Base-by-base conservation (phyloP, 2,329 filamentous ascomycete species). In the Fusarium albidum region DNA sequence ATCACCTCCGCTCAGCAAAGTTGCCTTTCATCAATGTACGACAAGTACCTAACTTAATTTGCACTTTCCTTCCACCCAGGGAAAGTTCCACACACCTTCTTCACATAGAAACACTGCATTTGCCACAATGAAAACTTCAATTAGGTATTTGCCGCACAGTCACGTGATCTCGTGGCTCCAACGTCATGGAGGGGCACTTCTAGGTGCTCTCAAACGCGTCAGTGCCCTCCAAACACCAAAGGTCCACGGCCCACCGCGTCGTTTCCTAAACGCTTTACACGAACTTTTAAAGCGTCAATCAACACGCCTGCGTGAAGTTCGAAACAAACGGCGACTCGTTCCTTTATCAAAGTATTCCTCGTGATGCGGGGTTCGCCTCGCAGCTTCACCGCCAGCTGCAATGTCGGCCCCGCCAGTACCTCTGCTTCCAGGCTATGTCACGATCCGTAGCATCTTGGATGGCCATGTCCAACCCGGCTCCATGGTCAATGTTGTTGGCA, bases 401-500 rank as follows among this genome's bases (percentile, higher is more conserved):
- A 56, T 52, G 49, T 37, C 50, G 33, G 31, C 43, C 11, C 18
- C 32, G 27, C 32, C 49, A 26, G 44, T 61, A 42, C 70, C 49
- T 25, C 44, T 61, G 42, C 70, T 68, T 15, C 48, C 53, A 15
- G 59, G 61, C 40, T 71, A 69, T 48, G 52, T 54, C 42, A 49
- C 68, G 11, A 70, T 80, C 61, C 66, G 73, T 57, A 69, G 78
- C 26, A 67, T 85, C 15, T 64, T 85, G 55, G 71, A 80, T 43
- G 71, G 71, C 15, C 68, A 70, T 18, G 49, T 71, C 38, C 39
- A 59, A 9, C 13, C 61, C 21, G 58, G 68, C 25, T 61, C 34
- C 3, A 52, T 75, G 6, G 76, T 87, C 58, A 88, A 78, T 71
- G 74, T 95, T 33, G 81, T 92, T 43, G 92, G 91, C 2, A 72